Percentiles rank a stretch among this genome's conserved stretches.
Conservation (phyloP, 768 basidiomycete genomes). For the Holtermanniella nyarrowii region DNA sequence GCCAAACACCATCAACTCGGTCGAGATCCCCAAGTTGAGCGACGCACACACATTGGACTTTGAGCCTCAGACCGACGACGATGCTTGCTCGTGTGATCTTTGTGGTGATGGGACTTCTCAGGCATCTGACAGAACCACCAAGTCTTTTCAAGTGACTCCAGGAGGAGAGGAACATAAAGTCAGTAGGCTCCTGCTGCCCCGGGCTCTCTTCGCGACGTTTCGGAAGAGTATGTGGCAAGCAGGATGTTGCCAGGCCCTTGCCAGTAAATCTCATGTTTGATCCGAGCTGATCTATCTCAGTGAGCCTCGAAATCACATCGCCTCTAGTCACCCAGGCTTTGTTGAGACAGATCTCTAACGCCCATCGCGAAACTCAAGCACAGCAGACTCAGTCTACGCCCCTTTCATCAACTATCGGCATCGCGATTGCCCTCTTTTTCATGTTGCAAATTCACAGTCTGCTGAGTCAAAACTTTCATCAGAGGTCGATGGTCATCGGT, state of each 20-base stretch:
- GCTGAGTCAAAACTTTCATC: not conserved
- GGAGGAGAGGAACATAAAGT: too few species aligned
- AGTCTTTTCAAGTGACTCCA: too few species aligned
- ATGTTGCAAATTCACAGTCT: constrained; percentile 1
- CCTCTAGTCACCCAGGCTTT: constrained; percentile 16
- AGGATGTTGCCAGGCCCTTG: not conserved
- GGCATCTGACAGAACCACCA: too few species aligned
- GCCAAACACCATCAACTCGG: not conserved
- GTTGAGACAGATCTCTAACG: constrained; percentile 9
- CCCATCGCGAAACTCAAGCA: constrained; percentile 4
- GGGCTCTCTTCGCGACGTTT: constrained; percentile 9
- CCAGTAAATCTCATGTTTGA: constrained; percentile 1
- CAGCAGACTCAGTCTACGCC: constrained; percentile 2
- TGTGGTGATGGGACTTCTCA: constrained; percentile 46
- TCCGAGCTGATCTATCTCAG: too few species aligned
- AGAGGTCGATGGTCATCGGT: not conserved
- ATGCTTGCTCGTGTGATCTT: not conserved
- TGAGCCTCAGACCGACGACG: not conserved
- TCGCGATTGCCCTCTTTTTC: not conserved
- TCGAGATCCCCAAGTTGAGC: not conserved
- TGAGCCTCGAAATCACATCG: constrained; percentile 9
- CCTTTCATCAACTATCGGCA: constrained; percentile 6
- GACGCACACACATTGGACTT: not conserved
- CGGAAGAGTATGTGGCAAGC: constrained; percentile 12
- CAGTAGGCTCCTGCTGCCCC: constrained; percentile 11